Base-by-base conservation (phyloP, 345 rosid genomes). In the Boechera divaricarpa region DNA sequence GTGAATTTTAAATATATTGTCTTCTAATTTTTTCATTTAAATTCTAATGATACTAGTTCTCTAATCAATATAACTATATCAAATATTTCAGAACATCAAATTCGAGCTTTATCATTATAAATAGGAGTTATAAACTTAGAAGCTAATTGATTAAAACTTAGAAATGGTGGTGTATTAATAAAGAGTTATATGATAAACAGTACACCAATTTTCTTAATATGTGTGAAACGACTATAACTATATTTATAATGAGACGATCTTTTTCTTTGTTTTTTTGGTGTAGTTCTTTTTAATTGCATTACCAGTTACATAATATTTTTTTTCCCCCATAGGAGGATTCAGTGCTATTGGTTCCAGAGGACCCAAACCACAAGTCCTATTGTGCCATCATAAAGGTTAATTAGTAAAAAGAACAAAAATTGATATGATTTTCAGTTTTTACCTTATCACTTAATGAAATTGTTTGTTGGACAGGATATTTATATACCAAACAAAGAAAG, bases 341-440 rank as follows among this genome's bases (percentile, higher is more conserved):
- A 1, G 96, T 94, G 21, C 86, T 91, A 49, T 64, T 94, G 63
- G 76, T 70, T 66, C 96, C 98, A 0, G 93, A 86, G 62, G 83
- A 85, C 44, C 28, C 57, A 51, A 67, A 77, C 2, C 88, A 77
- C 63, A 91, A 86, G 69, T 93, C 89, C 33, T 91, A 91, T 69
- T 90, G 84, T 63, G 97, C 97, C 13, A 90, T 94, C 59, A 90
- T 91, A 56, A 94, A 94, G 96, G 96, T 93, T 83, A 24, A 9
- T n/a, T 5, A 58, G 6, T 32, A 24, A 71, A 1, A 47, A 47
- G 4, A 32, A 4, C 11, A 39, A 1, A 4, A 13, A 33, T 10
- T 32, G 13, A 31, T 35, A 58, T 10, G 44, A n/a, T 58, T 35
- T 58, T 35, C 3, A 16, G 26, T 33, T 36, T 5, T 55, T 55